phyloP scores from a whole-genome alignment of 257 asterid genomes.

The Solanum paucissectum region DNA sequence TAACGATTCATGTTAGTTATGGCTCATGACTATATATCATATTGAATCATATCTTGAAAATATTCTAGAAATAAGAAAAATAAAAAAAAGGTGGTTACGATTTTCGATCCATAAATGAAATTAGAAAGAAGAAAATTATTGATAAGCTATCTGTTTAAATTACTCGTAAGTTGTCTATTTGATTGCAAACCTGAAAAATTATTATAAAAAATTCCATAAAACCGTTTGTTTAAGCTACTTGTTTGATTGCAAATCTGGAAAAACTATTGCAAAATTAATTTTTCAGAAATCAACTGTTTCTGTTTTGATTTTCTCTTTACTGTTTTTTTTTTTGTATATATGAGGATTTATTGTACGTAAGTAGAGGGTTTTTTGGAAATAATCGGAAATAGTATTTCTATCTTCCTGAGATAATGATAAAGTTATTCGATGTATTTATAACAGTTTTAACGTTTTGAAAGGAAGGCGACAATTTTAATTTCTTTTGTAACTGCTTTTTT shows the following conservation, averaged over 20 bases:
- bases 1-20: not conserved
- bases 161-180: not conserved
- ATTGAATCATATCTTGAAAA: not conserved
- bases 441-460: not conserved
- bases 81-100: not conserved
- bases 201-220: too few relatives aligned
- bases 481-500: not conserved
- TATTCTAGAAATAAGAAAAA: not conserved
- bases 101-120: not conserved
- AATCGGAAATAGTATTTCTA: too few relatives aligned
- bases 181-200: too few relatives aligned
- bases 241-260: not conserved
- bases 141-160: not conserved
- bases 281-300: not conserved
- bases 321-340: too few relatives aligned
- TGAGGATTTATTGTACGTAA: too few relatives aligned
- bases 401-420: not conserved
- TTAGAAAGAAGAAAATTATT: too few relatives aligned
- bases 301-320: too few relatives aligned
- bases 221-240: not conserved
- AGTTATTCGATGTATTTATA: not conserved
- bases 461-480: not conserved
- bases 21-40: not conserved
- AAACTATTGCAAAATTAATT: not conserved
- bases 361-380: fast-evolving